Evolutionary conservation across 192 early-diverging fungal genomes (phyloP).

Genomic region (Backusella tarrabulga): DNA sequence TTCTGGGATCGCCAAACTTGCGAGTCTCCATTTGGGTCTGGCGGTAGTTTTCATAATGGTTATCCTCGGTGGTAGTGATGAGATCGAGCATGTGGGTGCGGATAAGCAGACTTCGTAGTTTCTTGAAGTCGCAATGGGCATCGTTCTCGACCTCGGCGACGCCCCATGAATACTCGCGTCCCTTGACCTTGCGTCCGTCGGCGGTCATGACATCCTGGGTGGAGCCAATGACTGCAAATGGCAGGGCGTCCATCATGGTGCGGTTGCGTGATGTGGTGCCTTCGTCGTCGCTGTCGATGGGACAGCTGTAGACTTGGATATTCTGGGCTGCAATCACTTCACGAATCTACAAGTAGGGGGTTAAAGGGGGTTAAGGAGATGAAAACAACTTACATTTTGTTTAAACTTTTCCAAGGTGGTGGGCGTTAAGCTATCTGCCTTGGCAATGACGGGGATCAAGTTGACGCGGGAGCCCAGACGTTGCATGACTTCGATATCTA

Average conservation of each 20-base stretch:
- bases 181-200: slow-evolving; percentile 90
- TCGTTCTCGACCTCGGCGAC: slow-evolving; percentile 99
- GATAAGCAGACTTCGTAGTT: slow-evolving; percentile 94
- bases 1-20: slow-evolving; percentile 79
- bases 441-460: slow-evolving; percentile 90
- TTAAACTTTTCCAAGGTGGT: slow-evolving; percentile 84
- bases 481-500: slow-evolving; percentile 96
- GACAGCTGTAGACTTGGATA: slow-evolving; percentile 90
- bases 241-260: slow-evolving; percentile 88
- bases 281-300: slow-evolving; percentile 90
- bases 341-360: neutral
- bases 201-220: slow-evolving; percentile 79
- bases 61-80: slow-evolving; percentile 90
- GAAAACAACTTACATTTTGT: slow-evolving; percentile 49
- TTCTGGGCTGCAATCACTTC: slow-evolving; percentile 92
- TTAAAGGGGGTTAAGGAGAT: slow-evolving; percentile 21
- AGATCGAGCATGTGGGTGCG: slow-evolving; percentile 98
- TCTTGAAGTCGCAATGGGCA: slow-evolving; percentile 96
- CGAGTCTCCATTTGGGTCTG: slow-evolving; percentile 83
- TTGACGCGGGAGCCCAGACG: slow-evolving; percentile 88
- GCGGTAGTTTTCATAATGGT: slow-evolving; percentile 94
- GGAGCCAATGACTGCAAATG: slow-evolving; percentile 94
- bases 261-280: slow-evolving; percentile 72
- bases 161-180: slow-evolving; percentile 97
- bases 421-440: slow-evolving; percentile 87